phyloP scores from a whole-genome alignment of 345 rosid species.

The Geranium brycei region DNA sequence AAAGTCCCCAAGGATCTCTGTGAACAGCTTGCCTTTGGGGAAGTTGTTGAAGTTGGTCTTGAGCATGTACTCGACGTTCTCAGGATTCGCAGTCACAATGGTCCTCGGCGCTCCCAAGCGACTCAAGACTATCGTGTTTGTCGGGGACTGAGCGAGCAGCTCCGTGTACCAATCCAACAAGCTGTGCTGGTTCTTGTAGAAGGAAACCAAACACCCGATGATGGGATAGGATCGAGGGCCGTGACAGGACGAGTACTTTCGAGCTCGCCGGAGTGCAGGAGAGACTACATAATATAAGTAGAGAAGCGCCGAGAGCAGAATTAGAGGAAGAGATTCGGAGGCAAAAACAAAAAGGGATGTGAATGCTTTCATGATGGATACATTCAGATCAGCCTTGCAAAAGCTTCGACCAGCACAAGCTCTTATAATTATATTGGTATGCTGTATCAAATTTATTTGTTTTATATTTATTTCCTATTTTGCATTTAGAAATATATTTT shows the following conservation, averaged over 20 bases:
- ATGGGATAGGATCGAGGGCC: slow-evolving; percentile 47
- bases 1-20: slow-evolving; percentile 70
- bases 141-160: slow-evolving; percentile 39
- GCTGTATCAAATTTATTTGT: no score
- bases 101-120: slow-evolving; percentile 55
- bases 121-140: slow-evolving; percentile 42
- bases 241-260: slow-evolving; percentile 5
- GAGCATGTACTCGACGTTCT: slow-evolving; percentile 68
- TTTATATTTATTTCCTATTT: no score
- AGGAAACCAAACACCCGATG: slow-evolving; percentile 61
- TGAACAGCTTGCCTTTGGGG: slow-evolving; percentile 83
- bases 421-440: no score
- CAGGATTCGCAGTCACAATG: slow-evolving; percentile 59
- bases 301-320: slow-evolving; percentile 12
- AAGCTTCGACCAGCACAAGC: neutral
- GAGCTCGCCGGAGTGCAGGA: slow-evolving; percentile 6
- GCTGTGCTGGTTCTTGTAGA: slow-evolving; percentile 49
- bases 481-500: no score
- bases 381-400: neutral
- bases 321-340: slow-evolving; percentile 6
- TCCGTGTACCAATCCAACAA: slow-evolving; percentile 76
- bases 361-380: slow-evolving; percentile 13
- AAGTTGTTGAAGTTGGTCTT: slow-evolving; percentile 70
- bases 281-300: slow-evolving; percentile 10
- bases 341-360: slow-evolving; percentile 10